A percentile compares a stretch with the other conserved stretches of the same genome.
Evolutionary conservation across 2,329 filamentous ascomycete species (phyloP).

Genomic region (Aureobasidium sp.): DNA sequence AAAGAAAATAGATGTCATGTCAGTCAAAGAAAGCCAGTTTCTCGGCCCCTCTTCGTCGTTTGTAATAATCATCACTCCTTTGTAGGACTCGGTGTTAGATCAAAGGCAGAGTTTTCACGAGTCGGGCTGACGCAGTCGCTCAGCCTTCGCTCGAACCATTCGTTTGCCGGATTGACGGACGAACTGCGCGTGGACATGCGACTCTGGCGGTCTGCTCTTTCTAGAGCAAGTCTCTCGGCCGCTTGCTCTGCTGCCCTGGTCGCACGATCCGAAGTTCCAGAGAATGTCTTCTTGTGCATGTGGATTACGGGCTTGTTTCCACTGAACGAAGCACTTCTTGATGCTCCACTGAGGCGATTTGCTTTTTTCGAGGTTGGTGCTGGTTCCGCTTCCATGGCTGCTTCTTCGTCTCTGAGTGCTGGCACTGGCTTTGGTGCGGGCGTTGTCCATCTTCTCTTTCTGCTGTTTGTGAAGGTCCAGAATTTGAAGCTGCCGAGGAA

Average conservation of each 20-base stretch:
- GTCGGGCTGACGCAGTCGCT: conserved; percentile 15
- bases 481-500: conserved; percentile 33
- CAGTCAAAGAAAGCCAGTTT: background rate
- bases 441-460: background rate
- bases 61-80: background rate
- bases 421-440: conserved; percentile 5
- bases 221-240: conserved; percentile 30
- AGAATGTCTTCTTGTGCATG: conserved; percentile 22
- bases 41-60: background rate
- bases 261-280: conserved; percentile 25
- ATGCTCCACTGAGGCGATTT: background rate
- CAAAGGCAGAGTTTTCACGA: background rate
- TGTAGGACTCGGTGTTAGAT: background rate
- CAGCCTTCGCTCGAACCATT: conserved; percentile 25
- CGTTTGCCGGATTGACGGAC: conserved; percentile 18
- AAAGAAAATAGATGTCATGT: background rate
- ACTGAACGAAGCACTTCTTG: background rate
- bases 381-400: background rate
- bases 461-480: conserved; percentile 21
- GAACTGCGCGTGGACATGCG: background rate
- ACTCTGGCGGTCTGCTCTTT: conserved; percentile 25
- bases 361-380: background rate
- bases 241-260: conserved; percentile 30
- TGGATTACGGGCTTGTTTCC: conserved; percentile 10
- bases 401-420: background rate